These are phyloP conservation scores for Calonectria hawksworthii DNA, from an alignment of 2,329 filamentous ascomycete species.

Conservation along the genomic window DNA sequence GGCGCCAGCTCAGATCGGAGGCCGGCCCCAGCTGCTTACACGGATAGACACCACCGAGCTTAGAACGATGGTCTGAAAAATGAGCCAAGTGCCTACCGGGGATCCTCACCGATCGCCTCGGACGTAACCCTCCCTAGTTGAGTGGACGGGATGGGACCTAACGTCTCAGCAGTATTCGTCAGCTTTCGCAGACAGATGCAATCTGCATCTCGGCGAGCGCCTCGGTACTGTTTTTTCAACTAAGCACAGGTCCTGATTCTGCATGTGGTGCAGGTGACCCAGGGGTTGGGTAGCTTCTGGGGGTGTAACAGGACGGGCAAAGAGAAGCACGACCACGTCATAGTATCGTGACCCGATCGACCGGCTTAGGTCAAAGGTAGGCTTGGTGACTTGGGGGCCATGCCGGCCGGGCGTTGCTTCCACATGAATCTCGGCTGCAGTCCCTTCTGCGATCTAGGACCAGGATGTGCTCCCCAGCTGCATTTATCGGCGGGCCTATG, in stretches of 20 bases:
- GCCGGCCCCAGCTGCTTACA: conserved; percentile 29
- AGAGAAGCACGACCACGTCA: conserved; percentile 44
- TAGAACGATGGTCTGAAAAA: conserved; percentile 30
- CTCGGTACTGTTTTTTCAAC: conserved; percentile 39
- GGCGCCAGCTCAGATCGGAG: conserved; percentile 35
- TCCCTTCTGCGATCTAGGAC: conserved; percentile 34
- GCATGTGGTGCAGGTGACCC: conserved; percentile 34
- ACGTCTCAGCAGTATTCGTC: conserved; percentile 31
- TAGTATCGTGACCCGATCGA: conserved; percentile 46
- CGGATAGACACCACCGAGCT: conserved; percentile 35
- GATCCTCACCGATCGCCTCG: conserved; percentile 44
- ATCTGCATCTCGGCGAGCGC: conserved; percentile 32
- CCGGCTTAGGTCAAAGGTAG: conserved; percentile 30
- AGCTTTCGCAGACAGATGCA: conserved; percentile 31
- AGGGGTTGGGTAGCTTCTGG: conserved; percentile 42
- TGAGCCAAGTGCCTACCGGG: conserved; percentile 34
- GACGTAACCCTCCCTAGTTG: conserved; percentile 39
- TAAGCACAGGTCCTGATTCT: conserved; percentile 29
- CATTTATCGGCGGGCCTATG: conserved; percentile 13
- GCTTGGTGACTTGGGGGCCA: conserved; percentile 33
- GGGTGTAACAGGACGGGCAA: conserved; percentile 25
- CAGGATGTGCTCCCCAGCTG: conserved; percentile 23
- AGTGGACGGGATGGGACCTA: conserved; percentile 31
- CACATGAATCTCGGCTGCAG: conserved; percentile 38
- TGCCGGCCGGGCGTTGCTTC: conserved; percentile 30